A percentile compares a stretch with the other conserved stretches of the same genome.
Conservation (phyloP, 352 stramenopile species). For the Globisporangium lucens region DNA sequence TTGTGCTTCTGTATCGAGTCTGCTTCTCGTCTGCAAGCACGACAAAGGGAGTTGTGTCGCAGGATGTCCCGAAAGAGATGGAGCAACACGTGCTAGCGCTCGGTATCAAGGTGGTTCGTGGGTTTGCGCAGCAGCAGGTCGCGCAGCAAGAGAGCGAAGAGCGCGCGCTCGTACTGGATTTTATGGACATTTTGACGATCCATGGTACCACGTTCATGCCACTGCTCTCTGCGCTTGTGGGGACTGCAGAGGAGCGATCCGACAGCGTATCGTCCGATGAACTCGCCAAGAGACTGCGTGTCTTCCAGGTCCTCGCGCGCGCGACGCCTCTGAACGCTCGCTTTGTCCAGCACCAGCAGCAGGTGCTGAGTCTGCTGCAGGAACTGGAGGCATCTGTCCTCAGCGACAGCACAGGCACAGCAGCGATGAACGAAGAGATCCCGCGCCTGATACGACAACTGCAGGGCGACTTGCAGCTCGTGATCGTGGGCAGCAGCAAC, state of each 20-base stretch:
- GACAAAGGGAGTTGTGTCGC: constrained; percentile 19
- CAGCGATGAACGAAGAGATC: constrained; percentile 31
- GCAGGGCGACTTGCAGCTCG: constrained; percentile 56
- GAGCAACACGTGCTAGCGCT: constrained; percentile 28
- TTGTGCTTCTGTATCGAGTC: constrained; percentile 55
- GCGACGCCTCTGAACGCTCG: constrained; percentile 30
- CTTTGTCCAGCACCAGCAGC: constrained; percentile 36
- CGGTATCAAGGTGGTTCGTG: constrained; percentile 10
- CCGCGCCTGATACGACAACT: constrained; percentile 45
- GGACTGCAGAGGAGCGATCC: constrained; percentile 9
- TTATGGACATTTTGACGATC: constrained; percentile 23
- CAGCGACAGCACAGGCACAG: constrained; percentile 11
- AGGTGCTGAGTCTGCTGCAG: constrained; percentile 25
- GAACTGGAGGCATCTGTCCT: constrained; percentile 19
- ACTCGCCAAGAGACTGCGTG: constrained; percentile 29
- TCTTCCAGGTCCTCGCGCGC: constrained; percentile 51
- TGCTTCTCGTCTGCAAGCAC: constrained; percentile 42
- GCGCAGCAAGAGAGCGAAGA: constrained; percentile 13
- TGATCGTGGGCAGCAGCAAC: constrained; percentile 30
- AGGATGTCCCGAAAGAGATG: constrained; percentile 50
- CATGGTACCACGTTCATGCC: constrained; percentile 15
- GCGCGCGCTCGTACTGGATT: constrained; percentile 19
- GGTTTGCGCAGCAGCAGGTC: not conserved
- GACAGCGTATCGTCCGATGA: constrained; percentile 12
- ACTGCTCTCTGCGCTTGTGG: constrained; percentile 21